Evolutionary conservation across 768 basidiomycete species (phyloP), one percentile per base, ranked within the genome.

Genomic region (Pleurotus sapidus): DNA sequence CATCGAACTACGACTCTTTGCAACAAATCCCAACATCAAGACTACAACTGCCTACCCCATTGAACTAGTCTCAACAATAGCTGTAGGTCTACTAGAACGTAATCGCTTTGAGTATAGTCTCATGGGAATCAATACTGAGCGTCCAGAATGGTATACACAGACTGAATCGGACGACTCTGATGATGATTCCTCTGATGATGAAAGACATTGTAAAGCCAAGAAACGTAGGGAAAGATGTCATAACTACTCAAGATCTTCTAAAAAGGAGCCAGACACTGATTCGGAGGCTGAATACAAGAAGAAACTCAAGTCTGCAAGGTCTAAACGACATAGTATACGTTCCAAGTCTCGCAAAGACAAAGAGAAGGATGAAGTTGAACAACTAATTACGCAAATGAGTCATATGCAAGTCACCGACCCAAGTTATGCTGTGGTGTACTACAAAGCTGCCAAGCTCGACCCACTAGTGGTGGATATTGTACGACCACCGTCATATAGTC

Each of bases 391-490:
- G 39, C 58, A 59, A 37, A 25, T 56, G 27, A 45, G 55, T 12
- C 7, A 48, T 9, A 12, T 56, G 23, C 57, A 40, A 24, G 25
- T 56, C n/a, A 17, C 34, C 17, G 56, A 59, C 34, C 45, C 54
- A 14, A n/a, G 46, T n/a, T 56, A 47, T 37, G 27, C 23, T 5
- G 23, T 48, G 9, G 12, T 27, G 3, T 55, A 56, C 27, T 55
- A 59, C 45, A 46, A 37, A 57, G 54, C 54, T 5, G 46, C 49
- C 8, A 49, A 46, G 20, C 15, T 56, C 12, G 58, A 59, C 23
- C 20, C 56, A 9, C 4, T 15, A 39, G 37, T 56, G 1, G 56
- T 20, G 11, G 39, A 46, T n/a, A 18, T 55, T 24, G 17, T 55
- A 11, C 11, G 42, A 9, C 37, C 53, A 7, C 53, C 53, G 11